These are phyloP conservation scores for Rubia balearica DNA, from an alignment of 305 asterid genomes.

Conservation along the genomic window DNA sequence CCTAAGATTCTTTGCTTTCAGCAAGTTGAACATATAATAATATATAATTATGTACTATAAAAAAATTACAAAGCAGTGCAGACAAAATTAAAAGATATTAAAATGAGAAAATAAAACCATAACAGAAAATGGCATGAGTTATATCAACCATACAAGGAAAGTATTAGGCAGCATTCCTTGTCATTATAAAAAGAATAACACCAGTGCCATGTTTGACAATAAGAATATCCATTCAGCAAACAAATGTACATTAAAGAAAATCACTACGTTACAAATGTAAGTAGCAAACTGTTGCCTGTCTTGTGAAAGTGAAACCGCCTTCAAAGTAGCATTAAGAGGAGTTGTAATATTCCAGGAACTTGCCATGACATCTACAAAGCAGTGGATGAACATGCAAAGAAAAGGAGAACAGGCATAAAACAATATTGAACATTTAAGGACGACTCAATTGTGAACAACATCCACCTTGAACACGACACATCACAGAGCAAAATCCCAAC, in stretches of 20 bases:
- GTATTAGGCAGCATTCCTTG: neutral
- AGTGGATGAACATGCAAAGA: slow-evolving; percentile 83
- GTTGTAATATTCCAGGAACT: slow-evolving; percentile 70
- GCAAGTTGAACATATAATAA: neutral
- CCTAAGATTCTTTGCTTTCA: neutral
- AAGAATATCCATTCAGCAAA: slow-evolving; percentile 24
- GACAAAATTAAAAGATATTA: neutral
- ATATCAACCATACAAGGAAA: neutral
- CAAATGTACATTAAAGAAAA: slow-evolving; percentile 27
- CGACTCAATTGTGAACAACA: slow-evolving; percentile 38
- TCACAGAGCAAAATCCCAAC: slow-evolving; percentile 27
- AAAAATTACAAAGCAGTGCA: neutral
- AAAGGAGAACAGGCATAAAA: slow-evolving; percentile 57
- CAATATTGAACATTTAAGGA: slow-evolving; percentile 28
- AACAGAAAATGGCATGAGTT: neutral
- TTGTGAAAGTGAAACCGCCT: slow-evolving; percentile 80
- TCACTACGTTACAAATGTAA: slow-evolving; percentile 40
- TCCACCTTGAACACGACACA: slow-evolving; percentile 32
- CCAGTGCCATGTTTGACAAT: slow-evolving; percentile 14
- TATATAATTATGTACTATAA: neutral
- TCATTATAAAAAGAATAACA: neutral
- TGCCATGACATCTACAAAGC: slow-evolving; percentile 90
- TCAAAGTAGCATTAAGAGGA: slow-evolving; percentile 73
- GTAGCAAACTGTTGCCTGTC: slow-evolving; percentile 74
- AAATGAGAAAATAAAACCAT: neutral